Evolutionary conservation across 768 basidiomycete genomes (phyloP).

Genomic region (Hericium rajendrae): DNA sequence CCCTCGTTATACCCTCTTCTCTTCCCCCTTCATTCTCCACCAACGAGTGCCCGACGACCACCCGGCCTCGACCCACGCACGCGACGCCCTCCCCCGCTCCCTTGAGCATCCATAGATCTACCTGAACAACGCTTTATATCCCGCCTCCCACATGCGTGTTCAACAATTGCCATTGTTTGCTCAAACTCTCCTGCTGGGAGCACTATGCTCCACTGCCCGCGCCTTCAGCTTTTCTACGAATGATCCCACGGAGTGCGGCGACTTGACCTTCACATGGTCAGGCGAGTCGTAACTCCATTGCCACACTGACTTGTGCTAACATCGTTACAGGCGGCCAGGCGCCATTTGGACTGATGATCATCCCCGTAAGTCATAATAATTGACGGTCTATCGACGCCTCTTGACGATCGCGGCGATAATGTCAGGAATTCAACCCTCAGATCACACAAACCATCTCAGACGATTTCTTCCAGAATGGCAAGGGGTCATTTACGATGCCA

Average conservation of each 20-base stretch:
- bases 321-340: conserved; percentile 6
- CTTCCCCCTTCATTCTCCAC: too few species aligned
- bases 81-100: too few species aligned
- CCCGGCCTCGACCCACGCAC: too few species aligned
- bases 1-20: too few species aligned
- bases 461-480: conserved; percentile 41
- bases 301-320: not conserved
- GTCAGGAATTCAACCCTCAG: conserved; percentile 44
- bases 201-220: not conserved
- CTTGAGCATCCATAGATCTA: too few species aligned
- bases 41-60: too few species aligned
- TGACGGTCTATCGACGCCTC: not conserved
- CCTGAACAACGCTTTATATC: too few species aligned
- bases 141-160: too few species aligned
- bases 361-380: conserved; percentile 3
- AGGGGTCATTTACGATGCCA: conserved; percentile 40
- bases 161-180: too few species aligned
- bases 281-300: conserved; percentile 29
- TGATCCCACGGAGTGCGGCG: conserved; percentile 49
- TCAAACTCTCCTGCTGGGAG: not conserved
- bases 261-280: conserved; percentile 50
- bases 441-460: conserved; percentile 45
- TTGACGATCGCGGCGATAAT: not conserved
- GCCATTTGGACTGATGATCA: conserved; percentile 4
- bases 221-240: conserved; percentile 37